These are phyloP conservation scores for Leccinum variicolor DNA, from an alignment of 768 basidiomycete genomes.

Conservation along the genomic window DNA sequence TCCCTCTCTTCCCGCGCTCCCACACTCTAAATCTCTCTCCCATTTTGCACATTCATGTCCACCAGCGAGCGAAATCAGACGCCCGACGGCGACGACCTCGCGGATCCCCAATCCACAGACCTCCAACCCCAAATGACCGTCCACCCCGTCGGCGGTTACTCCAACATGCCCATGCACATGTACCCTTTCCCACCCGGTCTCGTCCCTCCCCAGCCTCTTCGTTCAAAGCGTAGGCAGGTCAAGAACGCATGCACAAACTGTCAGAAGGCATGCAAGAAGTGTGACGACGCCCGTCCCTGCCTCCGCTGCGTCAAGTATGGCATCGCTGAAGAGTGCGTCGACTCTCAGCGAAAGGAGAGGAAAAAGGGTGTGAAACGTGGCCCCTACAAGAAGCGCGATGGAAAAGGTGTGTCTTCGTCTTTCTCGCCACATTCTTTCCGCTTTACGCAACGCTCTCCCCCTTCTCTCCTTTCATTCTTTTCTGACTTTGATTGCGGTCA, in stretches of 20 bases:
- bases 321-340: constrained; percentile 79
- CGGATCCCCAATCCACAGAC: constrained; percentile 32
- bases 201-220: constrained; percentile 46
- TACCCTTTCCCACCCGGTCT: constrained; percentile 59
- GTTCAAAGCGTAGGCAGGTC: constrained; percentile 81
- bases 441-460: constrained; percentile 14
- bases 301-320: constrained; percentile 92
- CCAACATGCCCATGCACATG: constrained; percentile 62
- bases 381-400: constrained; percentile 95
- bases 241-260: constrained; percentile 91
- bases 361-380: constrained; percentile 85
- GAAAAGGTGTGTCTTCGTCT: constrained; percentile 61
- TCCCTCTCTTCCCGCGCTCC: constrained; percentile 31
- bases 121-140: constrained; percentile 49
- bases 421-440: constrained; percentile 23
- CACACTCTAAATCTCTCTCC: constrained; percentile 19
- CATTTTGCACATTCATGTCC: constrained; percentile 32
- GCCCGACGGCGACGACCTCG: constrained; percentile 39
- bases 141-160: constrained; percentile 47
- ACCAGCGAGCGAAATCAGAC: constrained; percentile 38
- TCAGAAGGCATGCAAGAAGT: constrained; percentile 90
- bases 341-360: constrained; percentile 90
- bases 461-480: constrained; percentile 17
- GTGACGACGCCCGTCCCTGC: constrained; percentile 89
- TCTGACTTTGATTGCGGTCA: constrained; percentile 53